Evolutionary conservation across 2,329 filamentous ascomycete species (phyloP), one percentile per base, ranked within the genome.

Genomic region (Aspergillus brunneoviolaceus): DNA sequence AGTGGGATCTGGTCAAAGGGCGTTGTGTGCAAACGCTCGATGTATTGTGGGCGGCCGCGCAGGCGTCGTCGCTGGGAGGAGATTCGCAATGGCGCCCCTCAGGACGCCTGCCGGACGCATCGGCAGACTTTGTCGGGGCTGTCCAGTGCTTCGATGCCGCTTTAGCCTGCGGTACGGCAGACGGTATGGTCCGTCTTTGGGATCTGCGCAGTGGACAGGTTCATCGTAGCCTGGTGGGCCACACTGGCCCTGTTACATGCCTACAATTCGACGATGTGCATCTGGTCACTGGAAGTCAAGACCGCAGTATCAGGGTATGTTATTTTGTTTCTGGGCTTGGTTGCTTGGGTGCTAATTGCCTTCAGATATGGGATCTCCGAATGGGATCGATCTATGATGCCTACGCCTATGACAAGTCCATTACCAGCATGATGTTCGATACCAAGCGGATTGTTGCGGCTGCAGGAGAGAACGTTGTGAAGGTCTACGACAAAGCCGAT

Each of bases 351-450:
- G 21, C 55, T 69, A 67, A 77, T 69, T 65, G 48, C 45, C 35
- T 59, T 54, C 72, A 98, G 93, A 98, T 99, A 73, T 99, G 95
- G 95, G 95, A 99, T 77, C 89, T 99, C 59, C 90, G 95, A 57
- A 98, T 92, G 12, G 95, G 95, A 50, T 93, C 92, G 35, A 97
- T 99, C 68, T 90, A 90, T 74, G 95, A 99, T 74, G 95, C 94
- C 19, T 99, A 93, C 76, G 95, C 94, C 23, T 99, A 98, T 78
- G 93, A 98, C 72, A 84, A 91, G 70, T 87, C 93, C 0, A 86
- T 99, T 59, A 96, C 92, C 33, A 91, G 89, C 81, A 96, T 98
- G 92, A 96, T 96, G 89, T 99, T 99, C 74, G 95, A 99, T 76
- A 80, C 86, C 14, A 88, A 93, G 55, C 87, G 93, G 54, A 99